Percentiles rank a stretch among this genome's conserved stretches.
Conservation (phyloP, 2,329 filamentous ascomycete species). For the Colletotrichum godetiae region DNA sequence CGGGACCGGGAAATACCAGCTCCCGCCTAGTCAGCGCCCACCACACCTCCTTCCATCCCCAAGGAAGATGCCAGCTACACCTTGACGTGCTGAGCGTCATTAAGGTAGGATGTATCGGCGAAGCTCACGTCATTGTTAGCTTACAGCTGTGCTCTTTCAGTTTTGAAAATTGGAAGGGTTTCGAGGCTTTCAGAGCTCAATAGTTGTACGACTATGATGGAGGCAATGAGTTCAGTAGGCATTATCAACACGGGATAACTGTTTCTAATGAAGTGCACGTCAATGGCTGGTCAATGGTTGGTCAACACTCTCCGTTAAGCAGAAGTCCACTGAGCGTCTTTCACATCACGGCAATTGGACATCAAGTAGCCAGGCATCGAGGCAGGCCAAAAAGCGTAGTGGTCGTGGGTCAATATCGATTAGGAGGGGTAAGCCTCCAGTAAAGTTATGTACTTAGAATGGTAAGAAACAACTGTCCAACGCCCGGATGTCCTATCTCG, state of each 20-base stretch:
- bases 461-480: constrained; percentile 6
- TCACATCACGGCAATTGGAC: not conserved
- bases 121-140: no score
- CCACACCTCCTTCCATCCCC: not conserved
- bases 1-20: not conserved
- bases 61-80: not conserved
- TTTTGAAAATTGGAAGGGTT: no score
- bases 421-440: constrained; percentile 15
- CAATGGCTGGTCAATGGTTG: no score
- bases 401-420: constrained; percentile 2
- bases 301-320: no score
- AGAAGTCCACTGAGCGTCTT: not conserved
- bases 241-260: no score
- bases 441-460: constrained; percentile 21
- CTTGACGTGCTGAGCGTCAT: not conserved
- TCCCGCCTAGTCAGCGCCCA: not conserved
- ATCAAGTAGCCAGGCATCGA: not conserved
- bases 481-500: constrained; percentile 5
- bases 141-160: no score
- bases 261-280: no score
- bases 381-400: not conserved
- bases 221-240: no score
- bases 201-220: no score
- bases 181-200: no score
- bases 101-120: no score